Base-by-base conservation (phyloP, 176 grass and related monocot genomes). In the Juncus effusus region DNA sequence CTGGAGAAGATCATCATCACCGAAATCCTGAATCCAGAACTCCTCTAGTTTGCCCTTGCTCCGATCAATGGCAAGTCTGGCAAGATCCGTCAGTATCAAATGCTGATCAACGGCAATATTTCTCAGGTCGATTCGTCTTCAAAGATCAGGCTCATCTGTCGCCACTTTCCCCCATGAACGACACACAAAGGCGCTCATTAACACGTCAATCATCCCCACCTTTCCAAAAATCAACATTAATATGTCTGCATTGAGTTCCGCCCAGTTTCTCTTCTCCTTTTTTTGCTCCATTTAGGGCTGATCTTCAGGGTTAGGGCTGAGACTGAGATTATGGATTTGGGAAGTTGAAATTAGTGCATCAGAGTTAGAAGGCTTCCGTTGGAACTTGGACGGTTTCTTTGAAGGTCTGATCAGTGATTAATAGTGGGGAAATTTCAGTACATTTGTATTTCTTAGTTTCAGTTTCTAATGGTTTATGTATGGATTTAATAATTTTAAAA, bases 31-130 rank as follows among this genome's bases (percentile, higher is more conserved):
- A 28, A 28, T 28, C 19, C 19, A 28, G 19, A 28, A 7, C 13
- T 3, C 10, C 13, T 73, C 68, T 47, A 72, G 67, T 51, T 51
- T 45, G 10, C 77, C 72, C 6, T n/a, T 12, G 44, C 77, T 36
- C 11, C 74, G 64, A 10, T 40, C 19, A 16, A 81, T 41, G 54
- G 71, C 63, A n/a, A 19, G 39, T 39, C 4, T 44, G 2, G 63
- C 63, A 61, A 78, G 59, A 6, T 50, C 64, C 37, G 5, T 47
- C 51, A 64, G 13, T 10, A 47, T 47, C 6, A 47, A 47, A 47
- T 28, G 44, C 4, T 6, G 4, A 5, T 6, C 9, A 9, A 9
- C 44, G 4, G 44, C 9, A 5, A 6, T 0, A 40, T 40, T 10
- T 38, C n/a, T 36, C 0, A 37, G 10, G 41, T 36, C 61, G 41